phyloP scores from a whole-genome alignment of 306 rosid genomes.

The Vigna mungo region DNA sequence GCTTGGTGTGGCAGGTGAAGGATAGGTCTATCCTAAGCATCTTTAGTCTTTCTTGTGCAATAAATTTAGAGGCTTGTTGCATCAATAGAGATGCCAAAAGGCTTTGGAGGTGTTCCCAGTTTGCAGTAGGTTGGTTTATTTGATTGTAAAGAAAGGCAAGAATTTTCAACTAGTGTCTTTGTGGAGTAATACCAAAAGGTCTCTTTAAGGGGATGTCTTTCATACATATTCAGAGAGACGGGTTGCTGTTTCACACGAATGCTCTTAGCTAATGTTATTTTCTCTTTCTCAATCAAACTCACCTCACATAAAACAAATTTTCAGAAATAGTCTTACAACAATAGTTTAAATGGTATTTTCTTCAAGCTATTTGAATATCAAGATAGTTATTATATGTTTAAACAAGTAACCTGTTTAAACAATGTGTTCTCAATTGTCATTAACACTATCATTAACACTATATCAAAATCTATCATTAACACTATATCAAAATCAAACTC shows the following conservation, averaged over 20 bases:
- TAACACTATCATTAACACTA: too few species aligned
- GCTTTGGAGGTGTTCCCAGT: not conserved
- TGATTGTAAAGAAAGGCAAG: too few species aligned
- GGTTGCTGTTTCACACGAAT: not conserved
- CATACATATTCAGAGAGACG: not conserved
- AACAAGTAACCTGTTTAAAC: not conserved
- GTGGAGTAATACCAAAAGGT: not conserved
- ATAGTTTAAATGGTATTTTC: not conserved
- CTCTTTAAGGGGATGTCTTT: not conserved
- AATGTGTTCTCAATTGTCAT: too few species aligned
- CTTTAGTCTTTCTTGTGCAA: not conserved
- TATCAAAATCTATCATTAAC: too few species aligned
- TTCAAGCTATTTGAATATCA: slow-evolving; percentile 14
- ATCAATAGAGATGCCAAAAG: not conserved
- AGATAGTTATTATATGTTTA: slow-evolving; percentile 9
- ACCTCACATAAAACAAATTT: too few species aligned
- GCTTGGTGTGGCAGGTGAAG: not conserved
- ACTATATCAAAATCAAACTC: too few species aligned
- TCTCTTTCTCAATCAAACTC: not conserved
- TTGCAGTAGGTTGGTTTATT: not conserved
- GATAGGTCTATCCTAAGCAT: not conserved
- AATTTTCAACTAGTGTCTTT: not conserved
- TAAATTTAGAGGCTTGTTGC: not conserved
- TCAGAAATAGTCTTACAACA: not conserved
- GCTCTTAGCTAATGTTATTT: not conserved